Base-by-base conservation (phyloP, 2,329 filamentous ascomycete species). In the Cylindrodendrum hubeiense region DNA sequence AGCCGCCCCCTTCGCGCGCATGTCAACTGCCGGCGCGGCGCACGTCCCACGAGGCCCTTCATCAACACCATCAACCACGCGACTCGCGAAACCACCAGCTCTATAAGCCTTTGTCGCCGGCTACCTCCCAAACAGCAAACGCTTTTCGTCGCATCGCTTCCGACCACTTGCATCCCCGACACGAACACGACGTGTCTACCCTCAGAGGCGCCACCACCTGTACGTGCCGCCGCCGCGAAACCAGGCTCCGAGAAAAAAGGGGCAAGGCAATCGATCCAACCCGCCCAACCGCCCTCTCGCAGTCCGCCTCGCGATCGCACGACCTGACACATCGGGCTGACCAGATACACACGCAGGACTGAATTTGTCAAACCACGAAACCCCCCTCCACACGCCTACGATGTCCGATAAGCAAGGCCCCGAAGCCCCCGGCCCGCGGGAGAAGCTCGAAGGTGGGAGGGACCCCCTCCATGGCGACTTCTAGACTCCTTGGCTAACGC, bases 391-490 rank as follows among this genome's bases (percentile, higher is more conserved):
- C 46, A 58, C 51, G 50, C 47, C 54, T 63, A 72, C 58, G 41
- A 83, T 82, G 80, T 74, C 81, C 65, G 82, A 85, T 58, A 76
- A 76, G 62, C 80, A 80, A 41, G 43, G 64, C 68, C 71, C 72
- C 70, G 77, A 80, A 51, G 79, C 83, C 68, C 81, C 85, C 63
- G 85, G 86, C 65, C 84, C 87, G 76, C 86, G 89, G 78, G 90
- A 93, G 79, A 94, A 93, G 88, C 89, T 94, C 58, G 93, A 95
- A 80, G 89, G 92, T 93, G 80, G 79, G 80, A 60, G 54, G 37
- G n/a, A 39, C 37, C 47, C 51, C 55, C 43, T 33, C 53, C 49
- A 50, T 44, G 51, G 26, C 55, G 43, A 37, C 33, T 28, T 30
- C 17, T 13, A 41, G 52, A 51, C 34, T 50, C 30, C 28, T 43